Evolutionary conservation across 2,329 filamentous ascomycete species (phyloP).

Genomic region (Ceratocystis cubensis): DNA sequence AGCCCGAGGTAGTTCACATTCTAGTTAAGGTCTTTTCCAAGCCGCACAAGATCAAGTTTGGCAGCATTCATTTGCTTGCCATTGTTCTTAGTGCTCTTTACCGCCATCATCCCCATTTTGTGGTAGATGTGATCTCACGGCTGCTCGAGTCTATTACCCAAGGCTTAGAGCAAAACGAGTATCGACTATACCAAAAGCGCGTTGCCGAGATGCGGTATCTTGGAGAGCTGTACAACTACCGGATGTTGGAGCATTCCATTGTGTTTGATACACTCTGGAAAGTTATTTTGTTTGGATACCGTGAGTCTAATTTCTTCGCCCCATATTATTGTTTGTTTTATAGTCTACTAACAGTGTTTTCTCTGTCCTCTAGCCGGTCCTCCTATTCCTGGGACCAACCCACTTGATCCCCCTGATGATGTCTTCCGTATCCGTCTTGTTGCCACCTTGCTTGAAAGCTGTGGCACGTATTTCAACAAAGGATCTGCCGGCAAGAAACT

Average conservation of each 20-base stretch:
- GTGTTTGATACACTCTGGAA: constrained; percentile 94
- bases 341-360: constrained; percentile 4
- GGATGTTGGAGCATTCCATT: constrained; percentile 87
- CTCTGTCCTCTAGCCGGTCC: constrained; percentile 47
- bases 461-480: constrained; percentile 89
- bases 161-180: constrained; percentile 90
- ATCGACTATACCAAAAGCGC: constrained; percentile 89
- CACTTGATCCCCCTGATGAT: constrained; percentile 79
- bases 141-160: constrained; percentile 76
- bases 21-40: constrained; percentile 90
- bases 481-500: constrained; percentile 92
- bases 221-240: constrained; percentile 93
- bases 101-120: constrained; percentile 83
- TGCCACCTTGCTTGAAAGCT: constrained; percentile 82
- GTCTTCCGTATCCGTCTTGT: constrained; percentile 90
- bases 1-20: constrained; percentile 67
- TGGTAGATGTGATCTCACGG: constrained; percentile 83
- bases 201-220: constrained; percentile 94
- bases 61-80: constrained; percentile 85
- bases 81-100: constrained; percentile 81
- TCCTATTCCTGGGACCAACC: constrained; percentile 65
- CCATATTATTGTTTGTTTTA: neutral
- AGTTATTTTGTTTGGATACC: constrained; percentile 84
- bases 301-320: constrained; percentile 30
- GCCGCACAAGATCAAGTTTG: constrained; percentile 93